Percentiles rank a stretch among this genome's conserved stretches.
phyloP scores from a whole-genome alignment of 2,329 filamentous ascomycete species.

The Scedosporium dehoogii region DNA sequence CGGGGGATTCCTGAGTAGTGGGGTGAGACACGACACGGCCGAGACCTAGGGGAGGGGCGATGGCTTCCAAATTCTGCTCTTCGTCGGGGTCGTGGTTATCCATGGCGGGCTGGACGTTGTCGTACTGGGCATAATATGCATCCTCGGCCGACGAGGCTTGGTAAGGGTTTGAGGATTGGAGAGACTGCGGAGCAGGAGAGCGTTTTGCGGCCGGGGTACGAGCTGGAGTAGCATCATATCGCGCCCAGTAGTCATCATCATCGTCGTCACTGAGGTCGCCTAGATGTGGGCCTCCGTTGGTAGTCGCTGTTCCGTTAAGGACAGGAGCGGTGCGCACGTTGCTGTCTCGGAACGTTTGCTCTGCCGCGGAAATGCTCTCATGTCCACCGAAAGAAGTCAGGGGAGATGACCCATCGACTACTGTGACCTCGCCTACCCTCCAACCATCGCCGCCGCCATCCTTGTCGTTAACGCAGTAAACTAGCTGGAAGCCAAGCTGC shows the following conservation, averaged over 20 bases:
- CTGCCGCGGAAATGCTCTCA: constrained; percentile 47
- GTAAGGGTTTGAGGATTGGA: constrained; percentile 17
- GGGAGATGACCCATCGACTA: constrained; percentile 46
- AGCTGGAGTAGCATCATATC: constrained; percentile 48
- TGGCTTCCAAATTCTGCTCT: constrained; percentile 22
- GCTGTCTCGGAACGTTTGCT: constrained; percentile 38
- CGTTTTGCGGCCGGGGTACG: constrained; percentile 50
- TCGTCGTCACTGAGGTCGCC: constrained; percentile 47
- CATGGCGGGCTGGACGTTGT: constrained; percentile 68
- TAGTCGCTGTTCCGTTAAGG: constrained; percentile 10
- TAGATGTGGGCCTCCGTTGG: constrained; percentile 8
- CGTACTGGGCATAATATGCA: constrained; percentile 69
- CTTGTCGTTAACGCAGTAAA: constrained; percentile 60
- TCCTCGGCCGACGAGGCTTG: constrained; percentile 42
- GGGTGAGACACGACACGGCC: constrained; percentile 11
- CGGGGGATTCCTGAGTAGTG: constrained; percentile 10
- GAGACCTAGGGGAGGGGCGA: constrained; percentile 26
- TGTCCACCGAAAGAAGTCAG: constrained; percentile 43
- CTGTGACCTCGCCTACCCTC: constrained; percentile 61
- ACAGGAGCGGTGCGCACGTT: constrained; percentile 13
- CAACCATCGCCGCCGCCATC: constrained; percentile 54
- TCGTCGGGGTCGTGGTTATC: constrained; percentile 76
- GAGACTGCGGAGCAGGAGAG: constrained; percentile 47
- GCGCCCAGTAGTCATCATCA: constrained; percentile 71
- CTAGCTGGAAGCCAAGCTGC: constrained; percentile 49